Base-by-base conservation (phyloP, 352 stramenopile species). In the Phytophthora niederhauseri region DNA sequence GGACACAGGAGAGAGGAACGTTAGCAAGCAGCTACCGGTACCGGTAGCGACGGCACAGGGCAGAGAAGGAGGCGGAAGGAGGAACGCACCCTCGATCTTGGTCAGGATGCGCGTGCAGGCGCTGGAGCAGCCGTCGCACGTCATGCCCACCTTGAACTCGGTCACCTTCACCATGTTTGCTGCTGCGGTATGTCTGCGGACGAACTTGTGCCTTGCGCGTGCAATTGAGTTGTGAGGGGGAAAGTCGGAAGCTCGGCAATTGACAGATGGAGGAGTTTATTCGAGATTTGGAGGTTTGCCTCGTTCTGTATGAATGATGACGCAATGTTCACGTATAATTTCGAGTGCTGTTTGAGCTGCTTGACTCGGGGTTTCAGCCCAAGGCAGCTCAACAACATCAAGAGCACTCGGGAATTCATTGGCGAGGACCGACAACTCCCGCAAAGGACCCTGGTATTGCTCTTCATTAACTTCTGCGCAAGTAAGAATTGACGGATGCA, bases 101-200 rank as follows among this genome's bases (percentile, higher is more conserved):
- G 45, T 90, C 53, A 97, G 87, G 70, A 97, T 97, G 73, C 89
- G 88, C 64, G 89, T 94, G 83, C 89, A 91, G 67, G 91, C 89
- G 73, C 77, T 91, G 58, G 87, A 95, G 85, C 89, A 97, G 77
- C 89, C 90, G 31, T 94, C 88, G 82, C 90, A 97, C 43, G 87
- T 94, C 89, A 96, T 96, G 72, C 88, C 87, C 61, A 96, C 89
- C 77, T 94, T 95, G 80, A 97, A 97, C 60, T 94, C 87, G n/a
- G 84, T 93, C 61, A 85, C 77, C 48, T 85, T 84, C 28, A 76
- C 49, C 84, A 91, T 94, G 28, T 52, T 38, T 94, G 28, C 51
- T 38, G 38, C 11, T 7, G 63, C n/a, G 62, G 34, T 12, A 15
- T 41, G 24, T 48, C 54, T 77, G 51, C 17, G 36, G 12, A 6